A percentile compares a stretch with the other conserved stretches of the same genome.
Conservation (phyloP, 2,329 filamentous ascomycete genomes). For the Pseudofabraea citricarpa region DNA sequence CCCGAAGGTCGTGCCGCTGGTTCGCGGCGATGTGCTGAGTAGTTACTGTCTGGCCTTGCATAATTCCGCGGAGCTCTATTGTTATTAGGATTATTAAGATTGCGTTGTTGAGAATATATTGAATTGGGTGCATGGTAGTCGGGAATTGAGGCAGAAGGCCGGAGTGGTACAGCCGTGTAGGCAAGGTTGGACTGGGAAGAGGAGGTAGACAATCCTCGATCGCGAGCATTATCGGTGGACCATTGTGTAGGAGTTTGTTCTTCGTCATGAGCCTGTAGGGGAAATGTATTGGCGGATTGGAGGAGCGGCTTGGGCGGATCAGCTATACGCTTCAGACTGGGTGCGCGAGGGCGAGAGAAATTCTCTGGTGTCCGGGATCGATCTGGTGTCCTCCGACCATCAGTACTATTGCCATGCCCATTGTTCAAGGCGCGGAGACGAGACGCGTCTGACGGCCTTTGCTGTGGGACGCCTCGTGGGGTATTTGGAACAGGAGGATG, state of each 20-base stretch:
- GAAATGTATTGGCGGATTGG: constrained; percentile 16
- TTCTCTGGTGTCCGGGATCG: constrained; percentile 16
- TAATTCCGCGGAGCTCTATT: constrained; percentile 13
- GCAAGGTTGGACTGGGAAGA: constrained; percentile 22
- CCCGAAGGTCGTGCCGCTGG: constrained; percentile 17
- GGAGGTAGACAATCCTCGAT: constrained; percentile 23
- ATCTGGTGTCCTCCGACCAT: constrained; percentile 20
- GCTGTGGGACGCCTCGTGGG: constrained; percentile 16
- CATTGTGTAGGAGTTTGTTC: constrained; percentile 14
- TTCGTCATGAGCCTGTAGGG: constrained; percentile 15
- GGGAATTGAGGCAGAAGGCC: constrained; percentile 27
- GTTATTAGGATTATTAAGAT: constrained; percentile 21
- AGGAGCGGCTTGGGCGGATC: constrained; percentile 21
- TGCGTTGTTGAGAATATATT: constrained; percentile 23
- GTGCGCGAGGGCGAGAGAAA: constrained; percentile 24
- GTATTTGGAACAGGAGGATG: constrained; percentile 15
- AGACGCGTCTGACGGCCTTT: constrained; percentile 27
- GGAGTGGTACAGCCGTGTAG: constrained; percentile 10
- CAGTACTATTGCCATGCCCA: constrained; percentile 16
- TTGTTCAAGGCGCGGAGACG: constrained; percentile 27
- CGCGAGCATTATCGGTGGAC: constrained; percentile 11
- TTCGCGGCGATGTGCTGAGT: constrained; percentile 21
- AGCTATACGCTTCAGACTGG: constrained; percentile 20
- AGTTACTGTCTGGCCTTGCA: constrained; percentile 21
- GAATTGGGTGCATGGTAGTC: constrained; percentile 25